Evolutionary conservation across 129 eudicot species (phyloP).

Genomic region (Sambucus nigra): DNA sequence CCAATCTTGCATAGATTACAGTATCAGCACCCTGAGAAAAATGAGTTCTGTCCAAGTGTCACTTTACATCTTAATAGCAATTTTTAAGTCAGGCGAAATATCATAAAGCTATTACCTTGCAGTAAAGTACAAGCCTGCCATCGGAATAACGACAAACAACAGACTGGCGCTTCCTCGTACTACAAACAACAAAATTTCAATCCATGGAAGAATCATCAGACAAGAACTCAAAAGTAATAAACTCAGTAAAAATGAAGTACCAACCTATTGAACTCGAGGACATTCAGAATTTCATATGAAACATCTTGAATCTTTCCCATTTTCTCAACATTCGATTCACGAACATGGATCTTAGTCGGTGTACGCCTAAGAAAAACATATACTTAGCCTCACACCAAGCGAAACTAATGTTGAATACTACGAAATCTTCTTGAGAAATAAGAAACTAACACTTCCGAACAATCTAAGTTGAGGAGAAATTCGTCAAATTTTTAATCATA

Average conservation of each 20-base stretch:
- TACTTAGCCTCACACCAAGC: background rate
- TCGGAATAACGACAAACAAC: slow-evolving; percentile 82
- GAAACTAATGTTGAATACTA: background rate
- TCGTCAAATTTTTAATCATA: background rate
- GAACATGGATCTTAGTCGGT: slow-evolving; percentile 75
- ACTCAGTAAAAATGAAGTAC: background rate
- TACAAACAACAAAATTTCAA: slow-evolving; percentile 14
- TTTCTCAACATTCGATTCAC: slow-evolving; percentile 83
- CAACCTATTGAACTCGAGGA: slow-evolving; percentile 90
- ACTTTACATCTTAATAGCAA: slow-evolving; percentile 4
- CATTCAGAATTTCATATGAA: slow-evolving; percentile 65
- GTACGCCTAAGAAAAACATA: slow-evolving; percentile 50
- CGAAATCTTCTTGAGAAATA: background rate
- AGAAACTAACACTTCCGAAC: background rate
- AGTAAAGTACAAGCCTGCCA: slow-evolving; percentile 86
- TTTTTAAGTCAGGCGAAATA: slow-evolving; percentile 4
- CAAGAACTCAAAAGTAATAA: slow-evolving; percentile 2
- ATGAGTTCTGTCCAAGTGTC: slow-evolving; percentile 22
- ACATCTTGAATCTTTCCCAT: slow-evolving; percentile 76
- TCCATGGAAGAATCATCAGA: slow-evolving; percentile 8
- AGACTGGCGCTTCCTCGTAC: slow-evolving; percentile 96
- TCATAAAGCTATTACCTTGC: slow-evolving; percentile 49
- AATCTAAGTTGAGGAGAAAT: background rate
- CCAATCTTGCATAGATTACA: slow-evolving; percentile 76
- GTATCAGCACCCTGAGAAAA: slow-evolving; percentile 77